Percentiles rank a stretch among this genome's conserved stretches.
These are phyloP conservation scores for Liquidambar formosana DNA, from an alignment of 164 flowering plant genomes.

Conservation along the genomic window DNA sequence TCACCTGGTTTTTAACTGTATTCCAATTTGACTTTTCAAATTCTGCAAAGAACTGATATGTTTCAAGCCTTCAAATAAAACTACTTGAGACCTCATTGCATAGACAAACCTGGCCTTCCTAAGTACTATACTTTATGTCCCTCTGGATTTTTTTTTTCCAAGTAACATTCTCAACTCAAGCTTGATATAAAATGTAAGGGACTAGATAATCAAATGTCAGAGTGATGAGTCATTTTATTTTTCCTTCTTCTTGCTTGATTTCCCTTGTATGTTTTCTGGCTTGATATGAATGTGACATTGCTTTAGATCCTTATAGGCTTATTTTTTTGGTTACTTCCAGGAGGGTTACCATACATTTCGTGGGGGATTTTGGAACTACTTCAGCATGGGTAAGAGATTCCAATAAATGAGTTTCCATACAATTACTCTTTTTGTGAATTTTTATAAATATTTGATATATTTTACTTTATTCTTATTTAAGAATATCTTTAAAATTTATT, in stretches of 20 bases:
- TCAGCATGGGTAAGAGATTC: slow-evolving; percentile 86
- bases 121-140: background rate
- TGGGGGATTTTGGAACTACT: slow-evolving; percentile 99
- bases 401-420: background rate
- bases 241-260: slow-evolving; percentile 4
- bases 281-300: background rate
- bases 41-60: too few relatives aligned
- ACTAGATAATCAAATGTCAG: background rate
- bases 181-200: background rate
- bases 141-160: background rate
- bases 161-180: slow-evolving; percentile 1
- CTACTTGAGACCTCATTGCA: background rate
- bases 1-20: too few relatives aligned
- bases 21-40: too few relatives aligned
- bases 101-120: background rate
- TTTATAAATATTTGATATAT: background rate
- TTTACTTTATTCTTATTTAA: background rate
- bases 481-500: too few relatives aligned
- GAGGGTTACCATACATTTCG: slow-evolving; percentile 83
- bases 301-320: slow-evolving; percentile 7
- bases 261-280: background rate
- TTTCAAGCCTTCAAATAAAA: too few relatives aligned
- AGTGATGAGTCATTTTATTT: background rate
- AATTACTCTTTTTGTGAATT: background rate
- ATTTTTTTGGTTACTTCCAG: slow-evolving; percentile 34